Evolutionary conservation across 1,284 basidiomycete genomes (phyloP).

Genomic region (Puccinia horiana): DNA sequence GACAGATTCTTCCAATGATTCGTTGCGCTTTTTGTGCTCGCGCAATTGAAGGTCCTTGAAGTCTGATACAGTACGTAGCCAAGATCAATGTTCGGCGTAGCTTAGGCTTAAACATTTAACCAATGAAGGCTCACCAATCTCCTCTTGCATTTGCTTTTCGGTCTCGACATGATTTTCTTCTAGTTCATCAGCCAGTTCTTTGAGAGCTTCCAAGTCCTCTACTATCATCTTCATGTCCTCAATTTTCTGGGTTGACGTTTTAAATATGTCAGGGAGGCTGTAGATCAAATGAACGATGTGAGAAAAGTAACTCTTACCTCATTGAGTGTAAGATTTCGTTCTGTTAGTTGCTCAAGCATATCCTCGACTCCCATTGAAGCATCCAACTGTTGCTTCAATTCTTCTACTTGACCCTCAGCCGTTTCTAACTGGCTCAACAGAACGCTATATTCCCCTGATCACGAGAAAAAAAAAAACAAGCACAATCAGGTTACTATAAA

Average conservation of each 20-base stretch:
- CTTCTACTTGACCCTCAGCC: slow-evolving; percentile 85
- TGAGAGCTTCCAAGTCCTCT: slow-evolving; percentile 91
- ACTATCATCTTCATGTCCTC: slow-evolving; percentile 94
- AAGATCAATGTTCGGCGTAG: background rate
- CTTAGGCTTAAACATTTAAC: slow-evolving; percentile 51
- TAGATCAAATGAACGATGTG: background rate
- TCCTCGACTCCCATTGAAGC: slow-evolving; percentile 94
- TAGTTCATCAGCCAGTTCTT: slow-evolving; percentile 93
- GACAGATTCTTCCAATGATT: slow-evolving; percentile 72
- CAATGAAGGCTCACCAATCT: slow-evolving; percentile 68
- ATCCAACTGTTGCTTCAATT: slow-evolving; percentile 90
- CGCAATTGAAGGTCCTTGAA: slow-evolving; percentile 70
- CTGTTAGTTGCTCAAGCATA: slow-evolving; percentile 90
- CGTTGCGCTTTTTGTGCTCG: slow-evolving; percentile 69
- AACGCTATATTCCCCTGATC: slow-evolving; percentile 74
- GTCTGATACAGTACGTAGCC: slow-evolving; percentile 62
- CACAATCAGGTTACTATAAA: background rate
- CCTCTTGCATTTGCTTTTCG: slow-evolving; percentile 86
- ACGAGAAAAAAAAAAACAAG: slow-evolving; percentile 36
- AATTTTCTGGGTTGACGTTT: slow-evolving; percentile 69
- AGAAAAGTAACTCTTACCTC: slow-evolving; percentile 65
- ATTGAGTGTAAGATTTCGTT: slow-evolving; percentile 84
- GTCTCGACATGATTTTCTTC: slow-evolving; percentile 95
- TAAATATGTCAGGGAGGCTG: background rate
- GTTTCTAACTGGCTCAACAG: slow-evolving; percentile 76